Conservation (phyloP, 192 early-diverging fungal genomes). For the Piromyces finnis region DNA sequence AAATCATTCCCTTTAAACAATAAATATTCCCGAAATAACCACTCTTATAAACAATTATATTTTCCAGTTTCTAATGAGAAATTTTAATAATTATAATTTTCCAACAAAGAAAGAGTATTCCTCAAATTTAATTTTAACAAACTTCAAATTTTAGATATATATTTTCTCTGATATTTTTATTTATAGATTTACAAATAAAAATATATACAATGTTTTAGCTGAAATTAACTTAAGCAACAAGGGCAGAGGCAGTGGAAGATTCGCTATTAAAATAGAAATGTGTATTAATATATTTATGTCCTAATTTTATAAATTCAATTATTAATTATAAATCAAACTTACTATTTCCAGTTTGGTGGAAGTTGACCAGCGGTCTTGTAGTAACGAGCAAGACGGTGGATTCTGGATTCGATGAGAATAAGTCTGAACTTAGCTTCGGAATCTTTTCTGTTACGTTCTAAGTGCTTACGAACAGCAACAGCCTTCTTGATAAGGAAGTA, state of each 20-base stretch:
- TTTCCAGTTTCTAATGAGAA: too few relatives aligned
- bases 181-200: not conserved
- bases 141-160: not conserved
- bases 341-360: constrained; percentile 79
- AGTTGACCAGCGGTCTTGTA: constrained; percentile 95
- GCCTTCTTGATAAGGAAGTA: constrained; percentile 99
- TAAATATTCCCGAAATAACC: too few relatives aligned
- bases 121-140: too few relatives aligned
- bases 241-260: constrained; percentile 4
- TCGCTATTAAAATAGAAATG: not conserved
- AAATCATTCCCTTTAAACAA: too few relatives aligned
- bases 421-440: constrained; percentile 96
- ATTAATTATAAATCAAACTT: not conserved
- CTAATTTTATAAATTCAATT: too few relatives aligned
- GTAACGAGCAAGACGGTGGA: constrained; percentile 96
- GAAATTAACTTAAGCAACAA: constrained; percentile 2
- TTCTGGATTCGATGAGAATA: constrained; percentile 94
- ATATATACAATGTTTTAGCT: not conserved
- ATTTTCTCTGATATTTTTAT: not conserved
- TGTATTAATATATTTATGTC: not conserved
- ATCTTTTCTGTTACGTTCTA: constrained; percentile 99
- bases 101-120: too few relatives aligned
- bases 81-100: too few relatives aligned
- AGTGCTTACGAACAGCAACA: constrained; percentile 94
- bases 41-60: too few relatives aligned